Evolutionary conservation across 805 yeast genomes (phyloP).

Genomic region (Teunomyces tritomae): DNA sequence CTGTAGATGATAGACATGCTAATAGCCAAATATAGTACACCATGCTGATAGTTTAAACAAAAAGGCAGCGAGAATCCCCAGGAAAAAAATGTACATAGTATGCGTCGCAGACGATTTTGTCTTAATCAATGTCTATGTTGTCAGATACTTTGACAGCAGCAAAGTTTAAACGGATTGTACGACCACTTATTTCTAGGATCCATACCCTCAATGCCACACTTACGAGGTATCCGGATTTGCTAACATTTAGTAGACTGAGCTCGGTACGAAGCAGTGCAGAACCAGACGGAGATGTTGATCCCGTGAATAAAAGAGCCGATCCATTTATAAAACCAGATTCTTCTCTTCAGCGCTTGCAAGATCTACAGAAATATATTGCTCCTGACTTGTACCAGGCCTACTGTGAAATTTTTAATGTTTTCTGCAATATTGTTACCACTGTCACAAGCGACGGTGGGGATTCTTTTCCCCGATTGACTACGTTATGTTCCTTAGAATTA

Average conservation of each 20-base stretch:
- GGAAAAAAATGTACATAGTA: background rate
- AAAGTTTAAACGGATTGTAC: conserved; percentile 31
- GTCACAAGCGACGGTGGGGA: conserved; percentile 3
- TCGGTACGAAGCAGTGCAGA: background rate
- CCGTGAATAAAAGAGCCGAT: background rate
- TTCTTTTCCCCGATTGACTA: conserved; percentile 14
- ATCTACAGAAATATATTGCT: conserved; percentile 23
- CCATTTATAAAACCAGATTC: conserved; percentile 12
- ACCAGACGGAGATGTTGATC: background rate
- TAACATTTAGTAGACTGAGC: conserved; percentile 11
- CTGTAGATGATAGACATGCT: conserved; percentile 5
- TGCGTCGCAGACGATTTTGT: background rate
- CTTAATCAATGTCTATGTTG: background rate
- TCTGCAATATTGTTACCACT: conserved; percentile 24
- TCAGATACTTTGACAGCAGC: conserved; percentile 8
- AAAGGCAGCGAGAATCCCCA: background rate
- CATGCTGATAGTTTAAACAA: background rate
- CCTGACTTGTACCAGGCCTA: conserved; percentile 27
- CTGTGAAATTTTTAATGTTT: conserved; percentile 29
- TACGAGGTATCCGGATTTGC: conserved; percentile 24
- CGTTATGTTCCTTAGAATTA: conserved; percentile 23
- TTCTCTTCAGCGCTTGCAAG: conserved; percentile 22
- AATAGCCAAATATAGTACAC: background rate
- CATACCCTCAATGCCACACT: conserved; percentile 30
- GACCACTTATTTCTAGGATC: conserved; percentile 37